Evolutionary conservation across 2,329 filamentous ascomycete species (phyloP), one percentile per base, ranked within the genome.

Genomic region (Botrytis fabae): DNA sequence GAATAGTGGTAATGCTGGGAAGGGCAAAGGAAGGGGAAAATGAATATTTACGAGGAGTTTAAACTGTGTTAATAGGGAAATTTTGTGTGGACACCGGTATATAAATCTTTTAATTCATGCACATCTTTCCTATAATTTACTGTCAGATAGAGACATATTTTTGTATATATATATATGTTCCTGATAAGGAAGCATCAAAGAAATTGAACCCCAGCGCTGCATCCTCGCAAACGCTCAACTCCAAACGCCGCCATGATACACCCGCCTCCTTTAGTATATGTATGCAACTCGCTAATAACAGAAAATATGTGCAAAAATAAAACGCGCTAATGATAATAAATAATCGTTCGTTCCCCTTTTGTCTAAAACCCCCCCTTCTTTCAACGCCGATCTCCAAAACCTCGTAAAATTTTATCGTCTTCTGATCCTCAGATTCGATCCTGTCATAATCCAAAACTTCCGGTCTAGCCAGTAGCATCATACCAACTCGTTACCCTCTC

Each of bases 401-500:
- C 25, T 20, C 38, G 20, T 28, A 18, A 28, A 44, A 12, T 48
- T 25, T 48, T 22, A 25, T 48, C 22, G 12, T 25, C 42, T 42
- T 42, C 42, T 42, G 42, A 42, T 42, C 42, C 42, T 42, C 40
- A 42, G 42, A 42, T 42, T 6, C 14, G 42, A 42, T 42, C 3
- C 42, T 42, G 42, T 5, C 7, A 57, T 7, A 32, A 12, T 5
- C 9, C n/a, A 57, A 57, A 25, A 10, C n/a, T 9, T 8, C 18
- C 9, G 28, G 35, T 42, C 35, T 68, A 68, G 9, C 25, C 65
- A 32, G 54, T 69, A 44, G 66, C 38, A 61, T 69, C 66, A 69
- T 35, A 69, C 66, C 66, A 69, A 69, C 40, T 69, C 54, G 38
- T 38, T 2, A 38, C 69, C 32, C 42, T 54, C 59, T 42, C 69